Base-by-base conservation (phyloP, 148 eudicot genomes). In the Mesembryanthemum crystallinum region DNA sequence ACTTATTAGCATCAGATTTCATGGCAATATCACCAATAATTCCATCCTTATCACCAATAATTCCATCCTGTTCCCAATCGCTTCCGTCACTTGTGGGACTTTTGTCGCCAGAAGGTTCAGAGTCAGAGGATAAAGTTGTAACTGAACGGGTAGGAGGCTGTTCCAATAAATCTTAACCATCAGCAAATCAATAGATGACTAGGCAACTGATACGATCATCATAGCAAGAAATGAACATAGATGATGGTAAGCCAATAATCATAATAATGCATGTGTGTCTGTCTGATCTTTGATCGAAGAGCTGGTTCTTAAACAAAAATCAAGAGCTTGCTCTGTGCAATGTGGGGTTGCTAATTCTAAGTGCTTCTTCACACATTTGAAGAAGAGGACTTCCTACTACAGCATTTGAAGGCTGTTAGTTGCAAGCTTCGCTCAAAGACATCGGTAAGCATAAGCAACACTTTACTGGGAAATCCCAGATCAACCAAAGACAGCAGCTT, bases 61-160 rank as follows among this genome's bases (percentile, higher is more conserved):
- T 30, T 37, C 52, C 74, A 39, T 83, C 87, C 7, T 79, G 76
- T 15, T 87, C 75, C 24, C 73, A 64, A 25, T 79, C 86, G 27
- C 27, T 64, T 62, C 39, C 82, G 49, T 65, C 88, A 9, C 74
- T 78, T 61, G 61, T n/a, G 28, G 83, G 84, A 71, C 77, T 86
- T 71, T 81, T 73, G 64, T 65, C 73, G 58, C 54, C 71, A 76
- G 94, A 81, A 78, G 83, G 79, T 62, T 86, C 90, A 14, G 97
- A 92, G 67, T 80, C 89, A 7, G 93, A 92, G 67, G 96, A 89
- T 28, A 92, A 62, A 23, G 83, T 82, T 23, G 83, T 33, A 64
- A 83, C 81, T 59, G 90, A 70, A 29, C n/a, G 81, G 9, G 87
- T 78, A 25, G 98, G 97, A 72, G 90, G 84, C 98, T 93, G 78